phyloP scores from a whole-genome alignment of 768 basidiomycete species.

The Auricularia auricula-judae region DNA sequence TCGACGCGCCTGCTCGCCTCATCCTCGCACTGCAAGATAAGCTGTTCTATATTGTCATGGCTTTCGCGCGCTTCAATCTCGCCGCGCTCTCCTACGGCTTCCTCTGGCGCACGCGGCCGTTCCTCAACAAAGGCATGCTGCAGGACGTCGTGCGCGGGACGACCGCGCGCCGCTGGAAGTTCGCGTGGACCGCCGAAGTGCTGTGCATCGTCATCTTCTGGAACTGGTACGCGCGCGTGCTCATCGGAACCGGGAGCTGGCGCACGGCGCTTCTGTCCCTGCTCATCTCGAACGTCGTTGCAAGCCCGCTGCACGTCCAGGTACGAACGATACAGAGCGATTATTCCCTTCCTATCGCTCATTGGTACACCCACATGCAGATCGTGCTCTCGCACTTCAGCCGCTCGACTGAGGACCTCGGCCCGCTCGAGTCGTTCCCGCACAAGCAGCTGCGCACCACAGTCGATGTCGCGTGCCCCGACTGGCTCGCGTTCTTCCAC shows the following conservation, averaged over 20 bases:
- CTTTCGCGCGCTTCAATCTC: constrained; percentile 89
- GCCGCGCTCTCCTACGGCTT: constrained; percentile 78
- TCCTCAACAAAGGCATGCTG: constrained; percentile 50
- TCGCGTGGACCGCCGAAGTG: constrained; percentile 57
- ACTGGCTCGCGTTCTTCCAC: constrained; percentile 78
- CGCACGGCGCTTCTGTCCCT: constrained; percentile 60
- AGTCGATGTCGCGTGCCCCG: constrained; percentile 83
- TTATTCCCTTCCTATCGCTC: constrained; percentile 1
- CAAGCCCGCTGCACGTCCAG: constrained; percentile 92
- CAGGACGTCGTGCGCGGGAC: constrained; percentile 16
- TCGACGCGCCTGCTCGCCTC: constrained; percentile 56
- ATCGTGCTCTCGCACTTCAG: constrained; percentile 98
- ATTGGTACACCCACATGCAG: constrained; percentile 21
- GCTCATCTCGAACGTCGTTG: constrained; percentile 71
- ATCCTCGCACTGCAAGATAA: constrained; percentile 78
- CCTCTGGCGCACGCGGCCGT: constrained; percentile 24
- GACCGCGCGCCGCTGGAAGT: constrained; percentile 48
- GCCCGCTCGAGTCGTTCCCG: constrained; percentile 83
- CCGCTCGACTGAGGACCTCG: constrained; percentile 86
- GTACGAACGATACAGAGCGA: constrained; percentile 27
- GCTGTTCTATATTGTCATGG: constrained; percentile 84
- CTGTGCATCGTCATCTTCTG: constrained; percentile 73
- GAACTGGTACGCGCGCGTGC: constrained; percentile 70
- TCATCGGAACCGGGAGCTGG: constrained; percentile 66
- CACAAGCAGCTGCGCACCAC: constrained; percentile 96